phyloP scores from a whole-genome alignment of 371 early-diverging fungal genomes.

The Syncephalis fuscata region DNA sequence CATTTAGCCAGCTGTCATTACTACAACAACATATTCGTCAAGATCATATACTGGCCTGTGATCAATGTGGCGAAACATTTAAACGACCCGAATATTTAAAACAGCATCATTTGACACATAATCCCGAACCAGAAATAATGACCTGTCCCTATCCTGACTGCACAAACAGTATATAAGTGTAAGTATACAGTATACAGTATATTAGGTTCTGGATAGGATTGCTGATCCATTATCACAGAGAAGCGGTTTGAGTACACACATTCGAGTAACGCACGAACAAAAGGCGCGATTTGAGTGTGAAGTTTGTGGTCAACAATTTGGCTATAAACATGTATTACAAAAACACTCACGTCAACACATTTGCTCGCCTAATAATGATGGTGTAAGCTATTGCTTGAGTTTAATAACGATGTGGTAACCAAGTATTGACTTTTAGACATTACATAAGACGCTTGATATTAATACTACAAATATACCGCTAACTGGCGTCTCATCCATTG shows the following conservation, averaged over 20 bases:
- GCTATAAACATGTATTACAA: neutral
- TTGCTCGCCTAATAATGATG: neutral
- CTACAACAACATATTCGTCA: constrained; percentile 31
- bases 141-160: constrained; percentile 28
- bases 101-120: constrained; percentile 22
- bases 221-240: too few species aligned
- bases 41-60: constrained; percentile 27
- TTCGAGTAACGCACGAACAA: too few species aligned
- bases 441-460: too few species aligned
- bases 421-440: too few species aligned
- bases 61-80: constrained; percentile 28
- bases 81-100: constrained; percentile 12
- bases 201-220: too few species aligned
- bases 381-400: too few species aligned
- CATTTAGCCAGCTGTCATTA: constrained; percentile 37
- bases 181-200: constrained; percentile 3
- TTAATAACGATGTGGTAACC: too few species aligned
- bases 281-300: too few species aligned
- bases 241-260: too few species aligned
- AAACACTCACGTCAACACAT: neutral
- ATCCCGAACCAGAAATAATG: constrained; percentile 10
- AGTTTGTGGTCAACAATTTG: neutral
- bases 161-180: constrained; percentile 16
- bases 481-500: too few species aligned
- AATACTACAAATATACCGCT: too few species aligned